A percentile compares a stretch with the other conserved stretches of the same genome.
Evolutionary conservation across 352 stramenopile genomes (phyloP).

Genomic region (Phytophthora capsici): DNA sequence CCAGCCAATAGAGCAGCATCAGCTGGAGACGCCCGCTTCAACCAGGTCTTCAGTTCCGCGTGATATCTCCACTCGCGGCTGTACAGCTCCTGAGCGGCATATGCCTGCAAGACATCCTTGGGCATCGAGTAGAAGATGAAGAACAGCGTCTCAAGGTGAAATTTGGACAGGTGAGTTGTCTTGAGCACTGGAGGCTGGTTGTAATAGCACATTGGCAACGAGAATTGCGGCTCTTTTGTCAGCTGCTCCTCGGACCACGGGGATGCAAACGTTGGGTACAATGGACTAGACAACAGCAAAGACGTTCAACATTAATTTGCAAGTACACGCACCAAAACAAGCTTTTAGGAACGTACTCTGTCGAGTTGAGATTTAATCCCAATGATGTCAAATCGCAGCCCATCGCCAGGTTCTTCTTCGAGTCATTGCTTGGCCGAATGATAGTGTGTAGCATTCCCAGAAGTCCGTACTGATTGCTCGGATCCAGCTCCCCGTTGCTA

Average conservation of each 20-base stretch:
- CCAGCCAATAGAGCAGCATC: slow-evolving; percentile 65
- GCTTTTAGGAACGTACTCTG: slow-evolving; percentile 60
- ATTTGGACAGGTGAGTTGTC: slow-evolving; percentile 97
- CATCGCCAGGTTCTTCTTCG: slow-evolving; percentile 81
- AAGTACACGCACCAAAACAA: no score
- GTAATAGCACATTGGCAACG: slow-evolving; percentile 88
- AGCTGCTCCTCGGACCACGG: slow-evolving; percentile 76
- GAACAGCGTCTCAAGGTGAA: slow-evolving; percentile 98
- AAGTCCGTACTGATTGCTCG: slow-evolving; percentile 80
- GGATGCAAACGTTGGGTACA: slow-evolving; percentile 85
- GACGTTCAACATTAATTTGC: not conserved
- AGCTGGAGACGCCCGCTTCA: slow-evolving; percentile 85
- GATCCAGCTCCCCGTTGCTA: slow-evolving; percentile 61
- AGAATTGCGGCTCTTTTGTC: slow-evolving; percentile 87
- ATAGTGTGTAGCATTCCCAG: slow-evolving; percentile 84
- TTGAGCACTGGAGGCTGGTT: slow-evolving; percentile 97
- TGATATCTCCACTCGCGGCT: slow-evolving; percentile 98
- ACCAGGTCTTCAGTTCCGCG: slow-evolving; percentile 97
- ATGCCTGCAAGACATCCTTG: slow-evolving; percentile 96
- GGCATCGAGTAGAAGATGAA: slow-evolving; percentile 99
- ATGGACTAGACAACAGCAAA: slow-evolving; percentile 44
- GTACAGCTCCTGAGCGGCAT: slow-evolving; percentile 89
- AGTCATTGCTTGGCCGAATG: slow-evolving; percentile 69
- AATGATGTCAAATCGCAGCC: slow-evolving; percentile 84
- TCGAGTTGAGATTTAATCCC: slow-evolving; percentile 84